Evolutionary conservation across 2,329 filamentous ascomycete genomes (phyloP), one percentile per base, ranked within the genome.

Genomic region (Ceratocystis albifundus): DNA sequence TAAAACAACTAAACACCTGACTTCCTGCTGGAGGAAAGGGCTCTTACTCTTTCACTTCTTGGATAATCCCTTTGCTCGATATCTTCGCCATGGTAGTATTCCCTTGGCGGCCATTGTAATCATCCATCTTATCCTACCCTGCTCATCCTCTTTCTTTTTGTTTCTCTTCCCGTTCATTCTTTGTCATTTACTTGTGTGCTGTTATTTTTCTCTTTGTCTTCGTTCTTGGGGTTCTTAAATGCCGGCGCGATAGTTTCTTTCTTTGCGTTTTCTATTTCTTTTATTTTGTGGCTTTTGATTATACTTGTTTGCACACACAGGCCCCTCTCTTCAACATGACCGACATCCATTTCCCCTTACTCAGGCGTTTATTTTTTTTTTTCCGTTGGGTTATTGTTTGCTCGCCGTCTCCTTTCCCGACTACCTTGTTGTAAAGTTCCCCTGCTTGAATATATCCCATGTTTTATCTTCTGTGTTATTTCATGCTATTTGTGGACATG

Each of bases 351-450:
- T 68, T 69, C 66, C 70, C 69, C 3, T n/a, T 50, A 61, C 70
- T 63, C 61, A 70, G 50, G 50, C 59, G 66, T 69, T 68, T 70
- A 65, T 62, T 59, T 63, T 64, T n/a, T 64, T n/a, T 62, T 65
- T 59, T 46, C 44, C 10, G 36, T 41, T 53, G n/a, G 28, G 25
- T 25, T 28, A 46, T 44, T 36, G 41, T 62, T 65, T 61, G 22
- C 25, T 59, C 28, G 10, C 36, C 12, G 8, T 41, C 36, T 3
- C 36, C 30, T 1, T 32, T 57, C 15, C 6, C 0, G 53, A 28
- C 25, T 32, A 17, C 53, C 10, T 59, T 59, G 28, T 20, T 59
- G 28, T 17, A 59, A 59, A 59, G 55, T 36, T 32, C 36, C 36
- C 46, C 46, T 50, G 46, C 30, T 62, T 63, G 44, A 44, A 46